Conservation (phyloP, 1,284 basidiomycete genomes). For the Sporisorium graminicola region DNA sequence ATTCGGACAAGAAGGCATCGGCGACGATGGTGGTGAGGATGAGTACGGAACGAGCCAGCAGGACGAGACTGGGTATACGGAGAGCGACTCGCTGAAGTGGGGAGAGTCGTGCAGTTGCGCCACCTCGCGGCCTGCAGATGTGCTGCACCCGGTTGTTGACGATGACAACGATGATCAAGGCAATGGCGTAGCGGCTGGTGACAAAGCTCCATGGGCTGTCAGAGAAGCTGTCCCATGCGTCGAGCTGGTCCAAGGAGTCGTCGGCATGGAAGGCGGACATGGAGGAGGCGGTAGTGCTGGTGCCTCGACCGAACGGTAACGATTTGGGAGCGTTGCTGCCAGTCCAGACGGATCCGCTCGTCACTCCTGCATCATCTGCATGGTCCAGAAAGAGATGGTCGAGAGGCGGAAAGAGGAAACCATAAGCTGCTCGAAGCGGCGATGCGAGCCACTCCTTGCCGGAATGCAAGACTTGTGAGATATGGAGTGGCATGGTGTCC, state of each 20-base stretch:
- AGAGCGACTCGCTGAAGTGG: constrained; percentile 43
- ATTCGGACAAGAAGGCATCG: constrained; percentile 35
- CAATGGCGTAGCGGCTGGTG: constrained; percentile 57
- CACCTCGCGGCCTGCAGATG: constrained; percentile 60
- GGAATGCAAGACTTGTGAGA: constrained; percentile 19
- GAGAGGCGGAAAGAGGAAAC: constrained; percentile 49
- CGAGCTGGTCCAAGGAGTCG: constrained; percentile 19
- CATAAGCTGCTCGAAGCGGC: constrained; percentile 32
- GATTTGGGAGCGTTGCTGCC: not conserved
- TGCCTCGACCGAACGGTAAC: not conserved
- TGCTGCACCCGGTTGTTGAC: constrained; percentile 64
- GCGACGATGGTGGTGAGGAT: constrained; percentile 43
- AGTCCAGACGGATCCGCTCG: not conserved
- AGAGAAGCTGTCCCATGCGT: constrained; percentile 41
- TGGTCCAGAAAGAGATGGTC: constrained; percentile 16
- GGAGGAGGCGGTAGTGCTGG: not conserved
- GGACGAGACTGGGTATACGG: constrained; percentile 53
- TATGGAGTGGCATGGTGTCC: constrained; percentile 26
- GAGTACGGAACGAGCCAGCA: constrained; percentile 47
- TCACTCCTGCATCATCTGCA: constrained; percentile 2
- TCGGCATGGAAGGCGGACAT: constrained; percentile 8
- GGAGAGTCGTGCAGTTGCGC: constrained; percentile 42
- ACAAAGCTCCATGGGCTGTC: constrained; percentile 61
- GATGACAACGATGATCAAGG: constrained; percentile 55
- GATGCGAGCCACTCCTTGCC: constrained; percentile 30